Conservation (phyloP, 805 yeast species). For the Candida tammaniensis region DNA sequence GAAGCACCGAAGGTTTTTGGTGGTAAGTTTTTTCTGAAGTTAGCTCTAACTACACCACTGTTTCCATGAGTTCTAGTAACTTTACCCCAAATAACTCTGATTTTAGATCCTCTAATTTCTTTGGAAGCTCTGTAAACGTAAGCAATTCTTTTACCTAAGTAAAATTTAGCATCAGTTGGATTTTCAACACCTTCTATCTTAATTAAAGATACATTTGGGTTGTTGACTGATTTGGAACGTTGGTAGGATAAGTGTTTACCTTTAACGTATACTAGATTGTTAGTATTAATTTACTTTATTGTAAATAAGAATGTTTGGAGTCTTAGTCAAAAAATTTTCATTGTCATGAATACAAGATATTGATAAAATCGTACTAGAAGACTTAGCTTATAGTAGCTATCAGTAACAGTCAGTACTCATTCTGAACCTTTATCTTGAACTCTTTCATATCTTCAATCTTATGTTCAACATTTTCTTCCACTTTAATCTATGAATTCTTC, state of each 20-base stretch:
- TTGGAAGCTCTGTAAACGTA: slow-evolving; percentile 98
- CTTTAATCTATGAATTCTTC: no score
- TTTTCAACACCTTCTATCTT: slow-evolving; percentile 94
- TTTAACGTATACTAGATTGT: slow-evolving; percentile 90
- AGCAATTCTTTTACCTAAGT: slow-evolving; percentile 99
- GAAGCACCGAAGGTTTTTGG: slow-evolving; percentile 99
- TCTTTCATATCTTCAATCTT: neutral
- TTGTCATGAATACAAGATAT: neutral
- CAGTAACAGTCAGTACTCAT: no score
- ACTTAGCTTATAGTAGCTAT: no score
- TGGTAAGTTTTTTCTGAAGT: slow-evolving; percentile 98
- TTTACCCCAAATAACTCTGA: slow-evolving; percentile 99
- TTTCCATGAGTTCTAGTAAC: slow-evolving; percentile 98
- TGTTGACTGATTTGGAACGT: slow-evolving; percentile 97
- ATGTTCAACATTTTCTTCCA: no score
- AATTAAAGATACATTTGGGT: slow-evolving; percentile 96
- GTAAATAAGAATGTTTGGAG: neutral
- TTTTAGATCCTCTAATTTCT: slow-evolving; percentile 98
- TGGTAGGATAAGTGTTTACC: slow-evolving; percentile 99
- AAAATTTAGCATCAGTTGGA: slow-evolving; percentile 96
- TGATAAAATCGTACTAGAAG: no score
- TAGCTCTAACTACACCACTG: slow-evolving; percentile 98
- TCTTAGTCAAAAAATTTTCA: neutral
- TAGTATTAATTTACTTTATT: slow-evolving; percentile 26
- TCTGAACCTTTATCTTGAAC: no score